These are phyloP conservation scores for Cicer cuneatum DNA, from an alignment of 306 rosid species.

Conservation along the genomic window DNA sequence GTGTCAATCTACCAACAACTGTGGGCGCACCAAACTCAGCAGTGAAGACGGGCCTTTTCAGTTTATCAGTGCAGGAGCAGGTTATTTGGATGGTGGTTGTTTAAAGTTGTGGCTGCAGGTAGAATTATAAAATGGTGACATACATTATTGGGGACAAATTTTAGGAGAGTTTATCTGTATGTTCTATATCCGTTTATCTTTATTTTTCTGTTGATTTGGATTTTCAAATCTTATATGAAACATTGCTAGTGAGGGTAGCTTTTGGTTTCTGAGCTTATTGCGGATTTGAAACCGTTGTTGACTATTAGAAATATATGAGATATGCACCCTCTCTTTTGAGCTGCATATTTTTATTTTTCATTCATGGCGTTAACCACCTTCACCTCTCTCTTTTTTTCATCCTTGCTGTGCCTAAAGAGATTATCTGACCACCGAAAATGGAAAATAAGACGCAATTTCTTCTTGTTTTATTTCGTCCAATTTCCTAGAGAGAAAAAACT, in stretches of 20 bases:
- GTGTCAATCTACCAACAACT: constrained; percentile 59
- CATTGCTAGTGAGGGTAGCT: constrained; percentile 46
- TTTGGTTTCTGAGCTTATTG: background rate
- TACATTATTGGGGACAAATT: constrained; percentile 41
- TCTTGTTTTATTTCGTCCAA: too few species aligned
- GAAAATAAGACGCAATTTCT: background rate
- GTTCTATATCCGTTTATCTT: constrained; percentile 35
- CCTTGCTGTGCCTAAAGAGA: background rate
- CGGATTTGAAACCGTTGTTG: background rate
- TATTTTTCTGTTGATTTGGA: constrained; percentile 32
- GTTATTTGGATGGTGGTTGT: constrained; percentile 41
- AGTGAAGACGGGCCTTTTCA: constrained; percentile 51
- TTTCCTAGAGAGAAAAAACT: too few species aligned
- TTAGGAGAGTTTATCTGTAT: constrained; percentile 46
- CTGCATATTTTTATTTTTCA: background rate
- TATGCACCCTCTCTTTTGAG: background rate
- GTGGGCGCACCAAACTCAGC: constrained; percentile 75
- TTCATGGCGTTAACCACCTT: background rate
- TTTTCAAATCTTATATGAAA: constrained; percentile 41
- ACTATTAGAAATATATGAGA: background rate
- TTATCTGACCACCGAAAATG: background rate
- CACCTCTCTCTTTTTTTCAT: background rate
- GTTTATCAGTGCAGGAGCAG: constrained; percentile 44
- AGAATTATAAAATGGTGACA: constrained; percentile 48
- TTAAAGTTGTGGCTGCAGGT: constrained; percentile 47